A percentile compares a stretch with the other conserved stretches of the same genome.
Evolutionary conservation across 176 grass and related monocot species (phyloP).

Genomic region (Rhynchospora pubera): DNA sequence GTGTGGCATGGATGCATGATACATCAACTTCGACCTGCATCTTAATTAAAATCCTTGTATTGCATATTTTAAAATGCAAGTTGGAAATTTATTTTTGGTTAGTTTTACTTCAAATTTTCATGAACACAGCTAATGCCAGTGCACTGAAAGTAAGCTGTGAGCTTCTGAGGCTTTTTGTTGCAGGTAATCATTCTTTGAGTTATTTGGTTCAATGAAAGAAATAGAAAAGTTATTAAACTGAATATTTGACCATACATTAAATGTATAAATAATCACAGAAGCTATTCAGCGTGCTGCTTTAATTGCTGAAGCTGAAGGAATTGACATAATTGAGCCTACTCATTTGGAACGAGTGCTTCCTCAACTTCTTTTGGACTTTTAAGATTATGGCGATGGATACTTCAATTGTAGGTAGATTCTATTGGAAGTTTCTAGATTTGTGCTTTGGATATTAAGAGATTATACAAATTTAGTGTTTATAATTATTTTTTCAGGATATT

Average conservation of each 20-base stretch:
- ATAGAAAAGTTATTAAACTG: not conserved
- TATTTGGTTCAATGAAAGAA: not conserved
- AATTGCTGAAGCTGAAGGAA: slow-evolving; percentile 68
- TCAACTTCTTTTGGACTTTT: slow-evolving; percentile 89
- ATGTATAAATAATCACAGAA: slow-evolving; percentile 36
- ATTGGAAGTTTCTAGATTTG: not conserved
- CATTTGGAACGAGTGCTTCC: slow-evolving; percentile 81
- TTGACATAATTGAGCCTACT: slow-evolving; percentile 54
- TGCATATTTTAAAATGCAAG: not conserved
- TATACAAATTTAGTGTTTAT: not conserved
- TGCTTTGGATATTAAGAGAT: not conserved
- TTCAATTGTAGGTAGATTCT: not conserved
- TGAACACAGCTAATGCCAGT: slow-evolving; percentile 56
- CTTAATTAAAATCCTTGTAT: not conserved
- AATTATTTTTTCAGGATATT: not conserved
- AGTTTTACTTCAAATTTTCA: not conserved
- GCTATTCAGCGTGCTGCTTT: slow-evolving; percentile 70
- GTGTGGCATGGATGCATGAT: not conserved
- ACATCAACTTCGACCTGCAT: too few relatives aligned
- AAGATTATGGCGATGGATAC: slow-evolving; percentile 8
- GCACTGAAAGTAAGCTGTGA: slow-evolving; percentile 84
- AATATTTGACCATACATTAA: not conserved
- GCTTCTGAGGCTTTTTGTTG: slow-evolving; percentile 62
- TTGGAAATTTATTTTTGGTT: not conserved
- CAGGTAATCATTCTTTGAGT: slow-evolving; percentile 37